Percentiles rank a stretch among this genome's conserved stretches.
Conservation (phyloP, 1,284 basidiomycete genomes). For the Rhodotorula sp. region DNA sequence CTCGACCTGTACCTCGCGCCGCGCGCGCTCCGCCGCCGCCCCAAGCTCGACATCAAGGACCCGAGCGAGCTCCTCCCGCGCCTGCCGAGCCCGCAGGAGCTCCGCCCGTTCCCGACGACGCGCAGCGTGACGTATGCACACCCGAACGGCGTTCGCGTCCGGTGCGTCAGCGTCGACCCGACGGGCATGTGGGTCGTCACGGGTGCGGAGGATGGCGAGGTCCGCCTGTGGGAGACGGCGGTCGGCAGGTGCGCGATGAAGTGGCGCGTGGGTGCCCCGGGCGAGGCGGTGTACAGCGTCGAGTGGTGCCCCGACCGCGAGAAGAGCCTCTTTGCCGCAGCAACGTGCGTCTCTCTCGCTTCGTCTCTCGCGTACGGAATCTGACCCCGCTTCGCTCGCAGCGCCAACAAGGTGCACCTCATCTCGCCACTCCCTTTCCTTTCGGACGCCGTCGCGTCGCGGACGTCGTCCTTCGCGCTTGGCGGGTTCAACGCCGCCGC, state of each 20-base stretch:
- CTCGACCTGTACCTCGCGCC: conserved; percentile 97
- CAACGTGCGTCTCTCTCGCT: conserved; percentile 62
- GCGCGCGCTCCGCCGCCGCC: conserved; percentile 70
- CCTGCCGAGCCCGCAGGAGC: conserved; percentile 87
- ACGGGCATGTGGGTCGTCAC: conserved; percentile 89
- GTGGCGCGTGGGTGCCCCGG: conserved; percentile 71
- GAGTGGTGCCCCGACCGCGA: conserved; percentile 93
- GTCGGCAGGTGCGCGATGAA: conserved; percentile 86
- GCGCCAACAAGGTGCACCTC: conserved; percentile 77
- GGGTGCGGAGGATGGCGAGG: conserved; percentile 85
- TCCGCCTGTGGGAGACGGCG: conserved; percentile 90
- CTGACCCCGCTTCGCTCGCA: conserved; percentile 51
- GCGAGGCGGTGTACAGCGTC: conserved; percentile 74
- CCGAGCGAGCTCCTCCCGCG: conserved; percentile 91
- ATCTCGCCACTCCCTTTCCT: conserved; percentile 66
- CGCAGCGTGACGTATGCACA: conserved; percentile 73
- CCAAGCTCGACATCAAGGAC: conserved; percentile 69
- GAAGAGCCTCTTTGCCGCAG: conserved; percentile 76
- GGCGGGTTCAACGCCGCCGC: conserved; percentile 44
- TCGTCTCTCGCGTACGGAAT: not conserved
- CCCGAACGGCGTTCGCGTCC: conserved; percentile 64
- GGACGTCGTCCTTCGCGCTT: conserved; percentile 46
- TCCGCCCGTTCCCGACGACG: conserved; percentile 93
- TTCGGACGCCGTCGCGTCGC: conserved; percentile 56
- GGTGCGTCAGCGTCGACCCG: conserved; percentile 79